Base-by-base conservation (phyloP, 169 alveolate species). In the Ichthyophthirius multifiliis region DNA sequence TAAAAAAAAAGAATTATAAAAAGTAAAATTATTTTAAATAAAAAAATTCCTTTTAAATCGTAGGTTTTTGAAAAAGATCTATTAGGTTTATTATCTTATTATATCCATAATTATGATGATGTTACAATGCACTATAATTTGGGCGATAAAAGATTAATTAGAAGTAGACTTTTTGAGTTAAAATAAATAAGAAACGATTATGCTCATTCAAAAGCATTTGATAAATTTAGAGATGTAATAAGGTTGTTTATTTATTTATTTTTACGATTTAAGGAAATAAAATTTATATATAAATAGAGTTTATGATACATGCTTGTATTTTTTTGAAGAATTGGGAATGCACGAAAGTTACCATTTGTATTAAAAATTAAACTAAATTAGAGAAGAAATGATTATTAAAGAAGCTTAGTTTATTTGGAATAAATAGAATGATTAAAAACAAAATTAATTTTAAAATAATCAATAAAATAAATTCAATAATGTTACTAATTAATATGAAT, bases 81-180 rank as follows among this genome's bases (percentile, higher is more conserved):
- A 3, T 27, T 55, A 9, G 71, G 71, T 1, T 27, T 55, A 39
- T 9, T 55, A 27, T 10, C 41, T 18, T 55, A 27, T 10, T 55
- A 27, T 27, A 55, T 55, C 12, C 31, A 55, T n/a, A 55, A 55
- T 55, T 55, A 55, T 27, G 71, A 55, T 10, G 71, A 16, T 20
- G 15, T 55, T 10, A 55, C 31, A 55, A 39, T 55, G 2, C 31
- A 27, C 18, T 55, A 27, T 23, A 55, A 55, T 55, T 55, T 55
- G 71, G 71, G 71, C 31, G 71, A 55, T 55, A 55, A n/a, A 55
- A 55, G 71, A 55, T 55, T 55, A 27, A 55, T 55, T 23, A 55
- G 71, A 55, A 55, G 71, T 55, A 55, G 71, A 55, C 39, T 55
- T 20, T 55, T 55, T 23, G 71, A 55, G 39, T 9, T 55, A 27